Conservation (phyloP, 2,329 filamentous ascomycete species). For the Sclerotinia trifoliorum region DNA sequence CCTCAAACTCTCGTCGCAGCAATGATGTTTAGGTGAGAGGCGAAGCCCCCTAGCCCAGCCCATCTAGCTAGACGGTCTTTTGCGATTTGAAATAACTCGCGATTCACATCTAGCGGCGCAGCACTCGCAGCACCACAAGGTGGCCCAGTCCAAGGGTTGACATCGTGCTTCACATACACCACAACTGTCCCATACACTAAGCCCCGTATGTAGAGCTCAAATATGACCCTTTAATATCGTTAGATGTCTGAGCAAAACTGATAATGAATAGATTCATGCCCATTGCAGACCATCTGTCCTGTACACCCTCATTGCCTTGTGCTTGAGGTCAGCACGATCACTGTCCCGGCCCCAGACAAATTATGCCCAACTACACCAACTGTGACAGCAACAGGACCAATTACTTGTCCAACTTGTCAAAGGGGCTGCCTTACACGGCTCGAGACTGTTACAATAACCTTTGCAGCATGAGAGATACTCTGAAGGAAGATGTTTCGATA, state of each 20-base stretch:
- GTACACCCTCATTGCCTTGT: slow-evolving; percentile 26
- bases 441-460: slow-evolving; percentile 25
- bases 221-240: background rate
- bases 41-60: fast-evolving
- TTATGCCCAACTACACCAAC: slow-evolving; percentile 31
- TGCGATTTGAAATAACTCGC: background rate
- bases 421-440: slow-evolving; percentile 25
- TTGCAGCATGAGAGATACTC: background rate
- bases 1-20: background rate
- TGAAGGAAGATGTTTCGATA: background rate
- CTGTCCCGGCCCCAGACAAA: slow-evolving; percentile 25
- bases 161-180: slow-evolving; percentile 25
- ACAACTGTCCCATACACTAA: slow-evolving; percentile 8
- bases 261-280: slow-evolving; percentile 25
- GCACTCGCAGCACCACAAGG: slow-evolving; percentile 21
- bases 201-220: background rate
- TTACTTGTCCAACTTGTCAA: slow-evolving; percentile 26
- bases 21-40: background rate
- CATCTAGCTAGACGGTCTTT: background rate
- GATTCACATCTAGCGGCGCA: slow-evolving; percentile 16
- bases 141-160: slow-evolving; percentile 18
- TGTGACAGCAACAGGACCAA: slow-evolving; percentile 26
- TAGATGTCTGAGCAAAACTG: background rate
- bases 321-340: slow-evolving; percentile 15
- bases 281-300: slow-evolving; percentile 22